phyloP scores from a whole-genome alignment of 2,329 filamentous ascomycete genomes.

The Clarireedia homoeocarpa region DNA sequence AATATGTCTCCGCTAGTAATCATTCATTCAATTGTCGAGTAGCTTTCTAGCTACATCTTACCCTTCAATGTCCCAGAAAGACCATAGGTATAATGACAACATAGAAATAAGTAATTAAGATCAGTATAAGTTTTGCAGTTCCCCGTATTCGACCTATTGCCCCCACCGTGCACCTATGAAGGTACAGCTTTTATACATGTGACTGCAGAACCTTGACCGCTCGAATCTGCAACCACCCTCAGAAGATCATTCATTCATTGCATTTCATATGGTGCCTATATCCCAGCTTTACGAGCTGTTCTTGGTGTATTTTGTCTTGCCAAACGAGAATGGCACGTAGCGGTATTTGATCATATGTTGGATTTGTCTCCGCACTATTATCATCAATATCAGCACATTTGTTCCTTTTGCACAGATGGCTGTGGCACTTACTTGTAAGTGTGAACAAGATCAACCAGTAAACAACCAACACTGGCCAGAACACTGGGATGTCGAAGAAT shows the following conservation, averaged over 20 bases:
- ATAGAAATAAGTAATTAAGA: conserved; percentile 21
- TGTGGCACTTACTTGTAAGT: conserved; percentile 70
- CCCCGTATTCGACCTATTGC: conserved; percentile 2
- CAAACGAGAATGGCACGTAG: conserved; percentile 89
- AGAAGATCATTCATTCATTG: not conserved
- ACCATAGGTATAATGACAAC: conserved; percentile 14
- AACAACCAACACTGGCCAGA: conserved; percentile 97
- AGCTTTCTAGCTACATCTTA: conserved; percentile 2
- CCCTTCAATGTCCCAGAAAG: conserved; percentile 1
- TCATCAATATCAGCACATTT: conserved; percentile 8
- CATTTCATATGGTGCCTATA: not conserved
- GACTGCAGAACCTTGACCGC: conserved; percentile 7
- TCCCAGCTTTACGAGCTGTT: conserved; percentile 36
- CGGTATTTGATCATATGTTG: conserved; percentile 99
- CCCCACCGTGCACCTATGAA: conserved; percentile 5
- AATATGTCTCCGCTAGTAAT: not conserved
- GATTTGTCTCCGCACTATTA: conserved; percentile 90
- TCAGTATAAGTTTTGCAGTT: conserved; percentile 12
- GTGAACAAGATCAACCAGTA: conserved; percentile 98
- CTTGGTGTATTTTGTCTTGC: conserved; percentile 75
- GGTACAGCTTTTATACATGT: conserved; percentile 12
- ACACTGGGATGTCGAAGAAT: conserved; percentile 93
- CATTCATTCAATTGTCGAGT: conserved; percentile 2
- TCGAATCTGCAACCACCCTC: not conserved
- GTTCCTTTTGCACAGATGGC: not conserved